These are phyloP conservation scores for Gryganskiella cystojenkinii DNA, from an alignment of 192 early-diverging fungal species.

Conservation along the genomic window DNA sequence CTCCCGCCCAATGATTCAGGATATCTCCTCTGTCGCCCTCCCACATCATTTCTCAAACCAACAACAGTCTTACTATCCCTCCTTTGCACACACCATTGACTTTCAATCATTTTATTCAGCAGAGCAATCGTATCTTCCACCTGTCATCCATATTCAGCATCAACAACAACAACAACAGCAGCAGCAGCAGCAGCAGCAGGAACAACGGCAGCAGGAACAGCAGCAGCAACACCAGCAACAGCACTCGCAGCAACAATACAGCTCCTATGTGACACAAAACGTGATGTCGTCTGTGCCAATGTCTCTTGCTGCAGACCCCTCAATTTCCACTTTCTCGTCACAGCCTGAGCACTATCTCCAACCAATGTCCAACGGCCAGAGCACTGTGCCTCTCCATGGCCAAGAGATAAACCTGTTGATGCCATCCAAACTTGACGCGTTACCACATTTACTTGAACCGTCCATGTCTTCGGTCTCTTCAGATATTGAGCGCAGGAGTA, in stretches of 20 bases:
- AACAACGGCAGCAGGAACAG: not conserved
- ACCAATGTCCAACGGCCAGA: too few species aligned
- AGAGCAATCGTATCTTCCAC: too few species aligned
- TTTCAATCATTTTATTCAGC: too few species aligned
- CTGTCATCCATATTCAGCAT: not conserved
- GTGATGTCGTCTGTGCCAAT: too few species aligned
- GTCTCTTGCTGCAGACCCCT: too few species aligned
- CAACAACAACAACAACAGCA: conserved; percentile 20
- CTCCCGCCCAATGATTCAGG: not conserved
- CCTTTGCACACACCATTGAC: too few species aligned
- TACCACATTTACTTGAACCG: not conserved
- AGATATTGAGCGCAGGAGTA: too few species aligned
- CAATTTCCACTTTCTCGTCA: too few species aligned
- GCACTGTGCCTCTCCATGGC: not conserved
- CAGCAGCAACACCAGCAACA: conserved; percentile 11
- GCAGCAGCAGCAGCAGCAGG: not conserved
- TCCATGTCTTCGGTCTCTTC: not conserved
- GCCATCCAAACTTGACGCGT: not conserved
- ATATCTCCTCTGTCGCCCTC: not conserved
- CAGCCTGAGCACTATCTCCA: too few species aligned
- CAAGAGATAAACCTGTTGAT: conserved; percentile 12
- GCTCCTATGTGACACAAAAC: too few species aligned
- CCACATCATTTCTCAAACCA: too few species aligned
- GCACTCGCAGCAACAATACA: not conserved
- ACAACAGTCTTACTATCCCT: too few species aligned